Base-by-base conservation (phyloP, 768 basidiomycete genomes). In the Fistulinella prunicolor region DNA sequence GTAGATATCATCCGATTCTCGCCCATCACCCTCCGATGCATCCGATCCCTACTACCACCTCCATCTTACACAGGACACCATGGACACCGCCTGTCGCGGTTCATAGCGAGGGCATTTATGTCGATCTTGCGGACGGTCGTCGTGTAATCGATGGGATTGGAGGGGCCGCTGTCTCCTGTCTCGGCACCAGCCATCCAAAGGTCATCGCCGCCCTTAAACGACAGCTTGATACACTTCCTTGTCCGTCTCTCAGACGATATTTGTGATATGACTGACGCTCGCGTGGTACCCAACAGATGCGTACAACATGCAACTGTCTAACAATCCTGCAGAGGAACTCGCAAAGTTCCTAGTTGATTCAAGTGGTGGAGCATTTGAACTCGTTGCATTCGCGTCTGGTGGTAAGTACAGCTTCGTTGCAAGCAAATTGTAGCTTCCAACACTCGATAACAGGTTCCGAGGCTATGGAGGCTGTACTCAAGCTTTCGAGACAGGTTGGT, bases 401-500 rank as follows among this genome's bases (percentile, higher is more conserved):
- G 91, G 91, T 79, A 56, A 48, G 72, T 58, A 23, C 24, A 20
- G 20, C 4, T 37, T 4, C 1, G 6, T 47, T 32, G 17, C 28
- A 4, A 16, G 28, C 10, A 37, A 20, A 43, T 36, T 19, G 10
- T 39, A 20, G 9, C 17, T 34, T 32, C n/a, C n/a, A 38, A 50
- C 38, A 10, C 22, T 39, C 4, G 26, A 46, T 29, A 46, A 51
- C 44, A 91, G 89, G 90, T 40, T 86, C 90, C 2, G 92, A 94
- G 66, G 90, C 91, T 0, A 88, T 92, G 86, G 92, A 94, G 54
- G 78, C 81, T 48, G 84, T 81, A n/a, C 74, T 93, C 46, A 94
- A 94, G 67, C 75, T 90, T 3, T 80, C 83, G 23, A 79, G 85
- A 58, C 90, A 92, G 72, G 85, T 86, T 60, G 14, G 69, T 56